A percentile compares a stretch with the other conserved stretches of the same genome.
Evolutionary conservation across 148 eudicot species (phyloP).

Genomic region (Chenopodium quinoa): DNA sequence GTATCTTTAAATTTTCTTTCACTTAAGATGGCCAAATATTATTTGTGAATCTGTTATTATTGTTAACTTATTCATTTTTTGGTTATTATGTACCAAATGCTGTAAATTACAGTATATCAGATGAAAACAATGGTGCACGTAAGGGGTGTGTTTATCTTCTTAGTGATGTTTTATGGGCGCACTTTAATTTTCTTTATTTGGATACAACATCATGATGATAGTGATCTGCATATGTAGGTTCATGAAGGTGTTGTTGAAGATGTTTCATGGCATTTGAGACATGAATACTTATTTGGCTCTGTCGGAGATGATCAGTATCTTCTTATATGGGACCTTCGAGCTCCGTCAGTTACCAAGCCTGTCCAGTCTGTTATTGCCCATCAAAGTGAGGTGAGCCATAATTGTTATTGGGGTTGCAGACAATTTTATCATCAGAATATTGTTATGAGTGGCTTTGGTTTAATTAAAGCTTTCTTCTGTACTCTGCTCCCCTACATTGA

Average conservation of each 20-base stretch:
- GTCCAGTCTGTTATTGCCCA: slow-evolving; percentile 81
- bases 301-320: slow-evolving; percentile 72
- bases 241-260: slow-evolving; percentile 91
- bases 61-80: not conserved
- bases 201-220: not conserved
- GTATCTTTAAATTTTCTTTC: not conserved
- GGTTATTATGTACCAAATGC: not conserved
- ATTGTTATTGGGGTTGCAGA: not conserved
- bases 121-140: not conserved
- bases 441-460: not conserved
- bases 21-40: not conserved
- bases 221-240: slow-evolving; percentile 41
- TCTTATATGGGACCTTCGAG: slow-evolving; percentile 81
- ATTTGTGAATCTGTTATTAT: not conserved
- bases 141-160: not conserved
- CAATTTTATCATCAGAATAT: not conserved
- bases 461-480: no score
- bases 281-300: slow-evolving; percentile 81
- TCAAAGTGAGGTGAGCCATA: slow-evolving; percentile 63
- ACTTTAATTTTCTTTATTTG: not conserved
- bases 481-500: not conserved
- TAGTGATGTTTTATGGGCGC: not conserved
- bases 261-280: slow-evolving; percentile 90
- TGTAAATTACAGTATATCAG: not conserved
- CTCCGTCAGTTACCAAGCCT: slow-evolving; percentile 70